Base-by-base conservation (phyloP, 805 yeast species). In the Metschnikowia hibisci region DNA sequence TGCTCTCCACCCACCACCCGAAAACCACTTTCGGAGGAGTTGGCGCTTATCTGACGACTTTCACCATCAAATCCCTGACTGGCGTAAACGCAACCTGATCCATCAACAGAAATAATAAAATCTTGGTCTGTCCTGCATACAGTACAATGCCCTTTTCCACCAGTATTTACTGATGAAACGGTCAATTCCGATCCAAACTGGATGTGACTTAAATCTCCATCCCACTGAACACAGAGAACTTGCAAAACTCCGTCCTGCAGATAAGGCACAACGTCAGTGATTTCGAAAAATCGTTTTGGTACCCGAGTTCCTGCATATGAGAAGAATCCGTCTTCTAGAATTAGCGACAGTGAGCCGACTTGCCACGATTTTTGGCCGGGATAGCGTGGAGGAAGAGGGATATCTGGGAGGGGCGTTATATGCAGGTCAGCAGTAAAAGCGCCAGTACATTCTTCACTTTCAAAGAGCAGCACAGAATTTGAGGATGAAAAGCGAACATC, bases 191-290 rank as follows among this genome's bases (percentile, higher is more conserved):
- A 4, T 1, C 39, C 32, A 29, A 44, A 47, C 15, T 11, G 10
- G 6, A 47, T 4, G 15, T 40, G 46, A 1, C 28, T 13, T 6
- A 49, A 29, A 1, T 6, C n/a, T 6, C 53, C 52, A 13, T 41
- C 43, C 52, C 52, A 48, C 51, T 46, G 51, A 1, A 34, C 37
- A 27, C 42, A 18, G 20, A 34, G 32, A 9, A 41, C 39, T 3
- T 40, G 27, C 23, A 46, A 16, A 4, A 20, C 4, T 14, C 4
- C 18, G 12, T 34, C 43, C 5, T 35, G 30, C 18, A 29, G 26
- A 14, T 13, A 23, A 36, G 43, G 45, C 5, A 6, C 30, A 9
- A 47, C 14, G 15, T 42, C 38, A 5, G 47, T 26, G 15, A 47
- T 27, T 11, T 47, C 39, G 16, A 41, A 40, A n/a, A 40, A 7